Evolutionary conservation across 2,329 filamentous ascomycete species (phyloP).

Genomic region (Arthrinium puccinioides): DNA sequence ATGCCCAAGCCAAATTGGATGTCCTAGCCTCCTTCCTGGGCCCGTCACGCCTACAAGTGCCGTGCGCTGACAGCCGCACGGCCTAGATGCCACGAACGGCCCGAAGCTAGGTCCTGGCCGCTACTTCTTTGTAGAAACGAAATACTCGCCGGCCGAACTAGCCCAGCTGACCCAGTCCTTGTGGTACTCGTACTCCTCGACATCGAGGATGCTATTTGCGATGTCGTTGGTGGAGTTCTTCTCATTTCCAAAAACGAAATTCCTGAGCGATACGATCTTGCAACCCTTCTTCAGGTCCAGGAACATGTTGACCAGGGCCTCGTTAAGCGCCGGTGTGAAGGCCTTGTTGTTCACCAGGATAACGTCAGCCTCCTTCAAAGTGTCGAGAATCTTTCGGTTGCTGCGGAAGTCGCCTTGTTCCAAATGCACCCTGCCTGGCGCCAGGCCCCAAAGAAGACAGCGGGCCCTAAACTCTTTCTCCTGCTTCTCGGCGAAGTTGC

Average conservation of each 20-base stretch:
- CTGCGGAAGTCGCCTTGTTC: conserved; percentile 79
- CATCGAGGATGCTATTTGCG: conserved; percentile 42
- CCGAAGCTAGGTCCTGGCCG: too few relatives aligned
- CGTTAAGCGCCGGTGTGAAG: conserved; percentile 83
- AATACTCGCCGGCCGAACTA: conserved; percentile 75
- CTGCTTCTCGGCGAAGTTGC: conserved; percentile 73
- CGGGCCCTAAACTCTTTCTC: conserved; percentile 77
- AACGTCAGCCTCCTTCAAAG: conserved; percentile 82
- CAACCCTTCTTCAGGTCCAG: conserved; percentile 87
- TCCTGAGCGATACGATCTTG: conserved; percentile 85
- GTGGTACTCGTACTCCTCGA: conserved; percentile 54
- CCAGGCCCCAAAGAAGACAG: conserved; percentile 82
- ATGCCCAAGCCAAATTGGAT: too few relatives aligned
- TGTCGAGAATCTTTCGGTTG: conserved; percentile 60
- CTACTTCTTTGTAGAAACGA: conserved; percentile 73
- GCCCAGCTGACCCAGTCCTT: conserved; percentile 89
- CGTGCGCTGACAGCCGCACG: too few relatives aligned
- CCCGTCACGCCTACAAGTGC: too few relatives aligned
- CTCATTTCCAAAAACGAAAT: conserved; percentile 69
- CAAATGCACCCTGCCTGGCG: conserved; percentile 70
- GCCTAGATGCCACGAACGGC: too few relatives aligned
- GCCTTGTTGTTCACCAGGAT: conserved; percentile 97
- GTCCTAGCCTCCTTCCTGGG: too few relatives aligned
- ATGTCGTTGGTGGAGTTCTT: conserved; percentile 74
- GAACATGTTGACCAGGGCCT: conserved; percentile 79